These are phyloP conservation scores for Neurospora cerealis DNA, from an alignment of 495 filamentous ascomycete species.

Conservation along the genomic window DNA sequence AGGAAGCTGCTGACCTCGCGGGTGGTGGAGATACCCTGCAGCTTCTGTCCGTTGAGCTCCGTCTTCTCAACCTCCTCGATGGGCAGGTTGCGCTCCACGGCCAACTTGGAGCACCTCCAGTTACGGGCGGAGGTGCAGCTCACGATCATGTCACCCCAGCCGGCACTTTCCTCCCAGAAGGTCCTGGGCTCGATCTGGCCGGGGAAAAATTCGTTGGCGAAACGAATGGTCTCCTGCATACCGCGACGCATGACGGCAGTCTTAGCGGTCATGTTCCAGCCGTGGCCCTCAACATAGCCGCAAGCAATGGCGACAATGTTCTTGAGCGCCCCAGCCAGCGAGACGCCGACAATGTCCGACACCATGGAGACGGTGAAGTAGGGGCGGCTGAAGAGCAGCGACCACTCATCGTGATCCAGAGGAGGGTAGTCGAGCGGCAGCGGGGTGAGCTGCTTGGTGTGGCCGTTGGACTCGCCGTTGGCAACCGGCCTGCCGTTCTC, in stretches of 20 bases:
- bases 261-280: slow-evolving; percentile 98
- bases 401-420: slow-evolving; percentile 67
- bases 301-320: slow-evolving; percentile 94
- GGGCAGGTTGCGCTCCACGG: slow-evolving; percentile 63
- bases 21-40: slow-evolving; percentile 89
- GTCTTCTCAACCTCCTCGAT: slow-evolving; percentile 80
- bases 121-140: slow-evolving; percentile 87
- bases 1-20: slow-evolving; percentile 84
- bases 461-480: slow-evolving; percentile 46
- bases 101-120: slow-evolving; percentile 85
- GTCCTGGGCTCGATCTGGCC: slow-evolving; percentile 68
- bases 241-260: slow-evolving; percentile 94
- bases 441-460: slow-evolving; percentile 49
- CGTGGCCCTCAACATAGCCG: slow-evolving; percentile 88
- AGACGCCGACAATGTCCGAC: slow-evolving; percentile 88
- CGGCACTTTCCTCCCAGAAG: slow-evolving; percentile 92
- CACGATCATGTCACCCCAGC: slow-evolving; percentile 94
- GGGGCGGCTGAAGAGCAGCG: slow-evolving; percentile 83
- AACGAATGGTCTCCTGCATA: slow-evolving; percentile 88
- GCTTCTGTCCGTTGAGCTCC: slow-evolving; percentile 93
- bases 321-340: slow-evolving; percentile 90
- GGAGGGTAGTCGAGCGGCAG: slow-evolving; percentile 73
- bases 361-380: slow-evolving; percentile 97
- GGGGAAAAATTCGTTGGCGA: slow-evolving; percentile 85
- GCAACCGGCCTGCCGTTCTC: slow-evolving; percentile 44